Percentiles rank a stretch among this genome's conserved stretches.
These are phyloP conservation scores for Raddia distichophylla DNA, from an alignment of 176 grass and related monocot species.

Conservation along the genomic window DNA sequence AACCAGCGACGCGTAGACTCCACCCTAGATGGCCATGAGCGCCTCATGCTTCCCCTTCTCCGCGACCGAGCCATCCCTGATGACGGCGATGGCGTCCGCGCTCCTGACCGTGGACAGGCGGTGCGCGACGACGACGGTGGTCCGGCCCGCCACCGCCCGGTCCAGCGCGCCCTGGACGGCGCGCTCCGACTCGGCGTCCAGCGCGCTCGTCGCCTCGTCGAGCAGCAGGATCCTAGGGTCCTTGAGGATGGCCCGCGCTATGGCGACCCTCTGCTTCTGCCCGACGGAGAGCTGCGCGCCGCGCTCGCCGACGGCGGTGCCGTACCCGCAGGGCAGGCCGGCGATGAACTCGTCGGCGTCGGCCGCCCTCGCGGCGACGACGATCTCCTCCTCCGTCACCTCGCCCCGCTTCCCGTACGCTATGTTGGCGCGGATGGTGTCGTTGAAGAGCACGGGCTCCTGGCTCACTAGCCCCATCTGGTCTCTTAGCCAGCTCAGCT, in stretches of 20 bases:
- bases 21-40: constrained; percentile 42
- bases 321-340: constrained; percentile 52
- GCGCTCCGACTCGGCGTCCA: constrained; percentile 63
- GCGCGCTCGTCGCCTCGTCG: constrained; percentile 57
- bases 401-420: constrained; percentile 50
- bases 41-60: constrained; percentile 55
- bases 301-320: constrained; percentile 53
- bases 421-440: constrained; percentile 64
- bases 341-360: constrained; percentile 61
- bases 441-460: constrained; percentile 60
- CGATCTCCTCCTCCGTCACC: constrained; percentile 52
- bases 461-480: constrained; percentile 74
- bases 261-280: constrained; percentile 61
- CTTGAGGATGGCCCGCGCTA: constrained; percentile 63
- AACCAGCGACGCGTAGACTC: constrained; percentile 50
- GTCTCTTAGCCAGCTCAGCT: constrained; percentile 62
- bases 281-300: constrained; percentile 62
- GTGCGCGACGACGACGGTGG: constrained; percentile 64
- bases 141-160: constrained; percentile 44
- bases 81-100: constrained; percentile 46
- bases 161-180: constrained; percentile 55
- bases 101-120: constrained; percentile 59
- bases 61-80: constrained; percentile 50
- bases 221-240: constrained; percentile 58
- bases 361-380: constrained; percentile 41